Evolutionary conservation across 257 asterid genomes (phyloP).

Genomic region (Forsythia viridissima): DNA sequence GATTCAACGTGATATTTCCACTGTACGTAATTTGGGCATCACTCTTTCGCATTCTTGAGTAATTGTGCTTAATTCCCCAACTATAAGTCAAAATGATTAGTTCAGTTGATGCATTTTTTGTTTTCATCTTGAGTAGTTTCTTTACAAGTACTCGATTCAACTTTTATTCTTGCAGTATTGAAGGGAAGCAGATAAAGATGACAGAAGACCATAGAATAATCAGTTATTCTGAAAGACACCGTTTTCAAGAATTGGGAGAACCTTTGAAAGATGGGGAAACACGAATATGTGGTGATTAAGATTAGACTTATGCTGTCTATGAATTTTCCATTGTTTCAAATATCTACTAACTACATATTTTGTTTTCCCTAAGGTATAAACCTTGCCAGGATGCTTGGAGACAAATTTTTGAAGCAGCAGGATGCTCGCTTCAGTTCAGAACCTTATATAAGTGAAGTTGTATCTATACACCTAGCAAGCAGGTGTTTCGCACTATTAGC

Average conservation of each 20-base stretch:
- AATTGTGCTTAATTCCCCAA: neutral
- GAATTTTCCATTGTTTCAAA: slow-evolving; percentile 16
- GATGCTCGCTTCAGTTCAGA: slow-evolving; percentile 88
- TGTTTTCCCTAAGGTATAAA: slow-evolving; percentile 63
- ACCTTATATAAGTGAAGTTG: slow-evolving; percentile 79
- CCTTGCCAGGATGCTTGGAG: slow-evolving; percentile 98
- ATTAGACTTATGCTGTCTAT: slow-evolving; percentile 13
- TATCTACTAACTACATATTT: slow-evolving; percentile 7
- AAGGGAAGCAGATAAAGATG: slow-evolving; percentile 85
- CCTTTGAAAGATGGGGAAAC: slow-evolving; percentile 95
- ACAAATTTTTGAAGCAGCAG: slow-evolving; percentile 92
- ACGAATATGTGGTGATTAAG: slow-evolving; percentile 74
- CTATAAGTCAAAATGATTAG: neutral
- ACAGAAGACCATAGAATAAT: slow-evolving; percentile 91
- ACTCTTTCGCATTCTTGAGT: neutral
- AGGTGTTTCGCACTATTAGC: slow-evolving; percentile 73
- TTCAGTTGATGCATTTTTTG: neutral
- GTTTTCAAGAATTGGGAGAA: slow-evolving; percentile 70
- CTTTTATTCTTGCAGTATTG: slow-evolving; percentile 56
- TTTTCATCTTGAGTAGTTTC: slow-evolving; percentile 8
- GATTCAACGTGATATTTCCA: neutral
- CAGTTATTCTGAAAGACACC: slow-evolving; percentile 78
- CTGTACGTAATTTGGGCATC: neutral
- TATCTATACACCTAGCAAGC: slow-evolving; percentile 51
- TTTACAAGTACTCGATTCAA: slow-evolving; percentile 7